These are phyloP conservation scores for Hypomontagnella monticulosa DNA, from an alignment of 495 filamentous ascomycete genomes.

Conservation along the genomic window DNA sequence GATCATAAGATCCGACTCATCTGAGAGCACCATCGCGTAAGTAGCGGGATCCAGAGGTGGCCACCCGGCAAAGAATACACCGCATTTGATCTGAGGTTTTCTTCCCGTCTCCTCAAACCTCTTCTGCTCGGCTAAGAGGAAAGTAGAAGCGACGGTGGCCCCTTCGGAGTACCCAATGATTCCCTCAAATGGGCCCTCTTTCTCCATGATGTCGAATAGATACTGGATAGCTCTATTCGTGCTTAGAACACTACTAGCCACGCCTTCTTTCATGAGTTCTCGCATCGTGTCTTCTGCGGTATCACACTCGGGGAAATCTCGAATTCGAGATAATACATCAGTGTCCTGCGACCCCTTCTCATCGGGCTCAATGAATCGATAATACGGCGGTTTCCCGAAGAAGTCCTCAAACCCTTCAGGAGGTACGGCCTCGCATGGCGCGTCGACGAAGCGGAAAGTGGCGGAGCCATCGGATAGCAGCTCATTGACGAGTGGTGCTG, in stretches of 20 bases:
- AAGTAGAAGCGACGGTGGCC: slow-evolving; percentile 64
- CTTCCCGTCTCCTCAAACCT: slow-evolving; percentile 57
- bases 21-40: slow-evolving; percentile 58
- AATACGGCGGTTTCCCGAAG: slow-evolving; percentile 61
- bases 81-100: slow-evolving; percentile 63
- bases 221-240: slow-evolving; percentile 55
- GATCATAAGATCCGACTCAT: slow-evolving; percentile 62
- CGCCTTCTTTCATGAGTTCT: slow-evolving; percentile 60
- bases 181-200: slow-evolving; percentile 61
- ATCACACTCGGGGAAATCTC: slow-evolving; percentile 59
- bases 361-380: slow-evolving; percentile 60
- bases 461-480: slow-evolving; percentile 55
- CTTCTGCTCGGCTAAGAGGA: slow-evolving; percentile 63
- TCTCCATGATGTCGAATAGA: slow-evolving; percentile 58
- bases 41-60: slow-evolving; percentile 61
- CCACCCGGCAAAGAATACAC: slow-evolving; percentile 67
- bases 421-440: slow-evolving; percentile 56
- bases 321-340: slow-evolving; percentile 59
- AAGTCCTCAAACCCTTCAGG: slow-evolving; percentile 62
- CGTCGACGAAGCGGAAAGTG: slow-evolving; percentile 58
- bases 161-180: slow-evolving; percentile 73
- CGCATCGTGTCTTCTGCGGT: slow-evolving; percentile 61
- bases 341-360: slow-evolving; percentile 54
- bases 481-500: slow-evolving; percentile 60
- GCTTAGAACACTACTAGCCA: slow-evolving; percentile 54